Conservation (phyloP, 2,329 filamentous ascomycete genomes). For the Geosmithia putterillii region DNA sequence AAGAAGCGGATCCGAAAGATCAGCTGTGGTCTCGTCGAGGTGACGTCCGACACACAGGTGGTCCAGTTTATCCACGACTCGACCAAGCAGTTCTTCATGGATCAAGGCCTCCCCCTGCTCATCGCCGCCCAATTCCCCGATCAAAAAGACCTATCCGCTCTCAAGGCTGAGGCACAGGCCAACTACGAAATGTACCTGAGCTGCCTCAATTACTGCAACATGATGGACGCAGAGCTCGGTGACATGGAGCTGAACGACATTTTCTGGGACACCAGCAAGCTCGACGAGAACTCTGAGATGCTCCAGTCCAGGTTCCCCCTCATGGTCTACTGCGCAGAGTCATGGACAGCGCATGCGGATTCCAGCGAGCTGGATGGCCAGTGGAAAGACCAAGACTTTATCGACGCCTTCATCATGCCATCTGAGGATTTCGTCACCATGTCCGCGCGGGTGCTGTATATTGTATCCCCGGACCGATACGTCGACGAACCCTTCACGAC, state of each 20-base stretch:
- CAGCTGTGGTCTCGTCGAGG: constrained; percentile 28
- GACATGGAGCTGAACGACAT: background rate
- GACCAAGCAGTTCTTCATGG: constrained; percentile 25
- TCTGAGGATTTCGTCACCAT: too few relatives aligned
- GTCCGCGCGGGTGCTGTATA: too few relatives aligned
- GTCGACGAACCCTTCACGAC: too few relatives aligned
- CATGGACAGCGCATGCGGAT: too few relatives aligned
- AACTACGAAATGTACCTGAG: background rate
- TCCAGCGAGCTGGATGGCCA: too few relatives aligned
- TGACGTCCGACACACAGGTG: constrained; percentile 12
- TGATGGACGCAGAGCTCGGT: background rate
- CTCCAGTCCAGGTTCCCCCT: background rate
- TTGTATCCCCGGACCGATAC: too few relatives aligned
- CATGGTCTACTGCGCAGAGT: too few relatives aligned
- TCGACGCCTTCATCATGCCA: too few relatives aligned
- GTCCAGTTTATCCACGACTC: constrained; percentile 45
- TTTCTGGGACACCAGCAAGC: background rate
- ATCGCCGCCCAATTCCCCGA: background rate
- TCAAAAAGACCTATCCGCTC: background rate
- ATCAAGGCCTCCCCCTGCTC: background rate
- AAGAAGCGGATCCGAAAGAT: background rate
- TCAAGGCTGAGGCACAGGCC: background rate
- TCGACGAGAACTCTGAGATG: too few relatives aligned
- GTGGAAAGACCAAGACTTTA: too few relatives aligned
- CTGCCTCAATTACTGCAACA: background rate